Conservation (phyloP, 208 protist species). For the Trypanosoma boissoni region DNA sequence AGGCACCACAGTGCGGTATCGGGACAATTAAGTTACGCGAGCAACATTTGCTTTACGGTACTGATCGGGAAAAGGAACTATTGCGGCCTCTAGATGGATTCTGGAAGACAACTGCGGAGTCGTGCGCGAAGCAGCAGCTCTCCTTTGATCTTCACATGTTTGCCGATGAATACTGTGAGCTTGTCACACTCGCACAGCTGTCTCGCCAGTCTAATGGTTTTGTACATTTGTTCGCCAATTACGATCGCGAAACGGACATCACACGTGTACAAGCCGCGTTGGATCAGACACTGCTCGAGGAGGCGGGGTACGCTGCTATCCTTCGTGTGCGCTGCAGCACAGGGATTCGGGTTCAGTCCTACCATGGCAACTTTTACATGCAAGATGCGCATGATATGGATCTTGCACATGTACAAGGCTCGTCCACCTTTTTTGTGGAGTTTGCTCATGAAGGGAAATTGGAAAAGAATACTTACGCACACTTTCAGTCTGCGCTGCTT, state of each 20-base stretch:
- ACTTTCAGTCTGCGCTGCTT: conserved; percentile 91
- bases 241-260: conserved; percentile 60
- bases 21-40: conserved; percentile 72
- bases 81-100: conserved; percentile 75
- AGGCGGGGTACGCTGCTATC: conserved; percentile 90
- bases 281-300: conserved; percentile 56
- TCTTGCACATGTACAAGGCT: conserved; percentile 62
- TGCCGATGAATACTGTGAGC: conserved; percentile 69
- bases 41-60: conserved; percentile 81
- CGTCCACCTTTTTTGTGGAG: conserved; percentile 89
- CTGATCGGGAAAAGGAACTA: conserved; percentile 87
- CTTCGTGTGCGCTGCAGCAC: conserved; percentile 88
- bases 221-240: conserved; percentile 74
- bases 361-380: conserved; percentile 85
- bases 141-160: conserved; percentile 91
- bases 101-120: conserved; percentile 72
- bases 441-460: conserved; percentile 88
- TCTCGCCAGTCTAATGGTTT: conserved; percentile 77
- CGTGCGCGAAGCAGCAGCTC: conserved; percentile 78
- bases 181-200: conserved; percentile 84
- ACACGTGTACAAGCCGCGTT: conserved; percentile 63
- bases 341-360: conserved; percentile 75
- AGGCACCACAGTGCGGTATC: conserved; percentile 57
- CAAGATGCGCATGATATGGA: conserved; percentile 90
- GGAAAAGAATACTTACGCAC: conserved; percentile 58